These are phyloP conservation scores for Botrytis paeoniae DNA, from an alignment of 2,329 filamentous ascomycete genomes.

Conservation along the genomic window DNA sequence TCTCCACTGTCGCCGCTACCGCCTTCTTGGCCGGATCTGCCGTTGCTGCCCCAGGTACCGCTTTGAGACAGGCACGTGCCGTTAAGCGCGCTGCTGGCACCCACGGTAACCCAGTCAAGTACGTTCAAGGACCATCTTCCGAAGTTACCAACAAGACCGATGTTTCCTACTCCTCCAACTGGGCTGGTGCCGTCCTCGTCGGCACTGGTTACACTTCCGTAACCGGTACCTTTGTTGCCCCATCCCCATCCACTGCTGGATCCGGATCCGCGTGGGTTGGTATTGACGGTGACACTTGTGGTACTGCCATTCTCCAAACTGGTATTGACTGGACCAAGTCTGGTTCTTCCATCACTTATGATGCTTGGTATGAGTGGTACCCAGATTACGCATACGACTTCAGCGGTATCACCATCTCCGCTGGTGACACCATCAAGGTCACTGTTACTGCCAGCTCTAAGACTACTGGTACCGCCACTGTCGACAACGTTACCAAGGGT, in stretches of 20 bases:
- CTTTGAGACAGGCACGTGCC: slow-evolving; percentile 40
- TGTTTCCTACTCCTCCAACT: slow-evolving; percentile 53
- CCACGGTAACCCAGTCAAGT: slow-evolving; percentile 34
- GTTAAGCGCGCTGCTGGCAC: slow-evolving; percentile 31
- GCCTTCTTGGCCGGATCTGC: slow-evolving; percentile 42
- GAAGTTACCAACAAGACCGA: slow-evolving; percentile 42
- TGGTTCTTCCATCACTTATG: slow-evolving; percentile 45
- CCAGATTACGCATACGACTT: slow-evolving; percentile 56
- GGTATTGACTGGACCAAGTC: slow-evolving; percentile 54
- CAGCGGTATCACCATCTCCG: slow-evolving; percentile 43
- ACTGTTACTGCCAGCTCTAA: slow-evolving; percentile 41
- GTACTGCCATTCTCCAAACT: slow-evolving; percentile 53
- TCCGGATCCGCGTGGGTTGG: slow-evolving; percentile 51
- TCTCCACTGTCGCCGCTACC: slow-evolving; percentile 41
- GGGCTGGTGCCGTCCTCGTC: slow-evolving; percentile 56
- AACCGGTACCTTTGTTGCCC: slow-evolving; percentile 52
- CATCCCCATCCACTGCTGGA: slow-evolving; percentile 45
- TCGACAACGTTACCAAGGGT: slow-evolving; percentile 48
- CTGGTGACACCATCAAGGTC: slow-evolving; percentile 46
- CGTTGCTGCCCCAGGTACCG: slow-evolving; percentile 46
- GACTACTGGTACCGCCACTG: slow-evolving; percentile 43
- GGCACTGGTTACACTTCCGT: slow-evolving; percentile 52
- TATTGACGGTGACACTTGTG: slow-evolving; percentile 59
- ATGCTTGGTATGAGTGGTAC: slow-evolving; percentile 62
- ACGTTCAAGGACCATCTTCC: slow-evolving; percentile 36